Percentiles rank a stretch among this genome's conserved stretches.
phyloP scores from a whole-genome alignment of 495 filamentous ascomycete species.

The Neurospora sp. region DNA sequence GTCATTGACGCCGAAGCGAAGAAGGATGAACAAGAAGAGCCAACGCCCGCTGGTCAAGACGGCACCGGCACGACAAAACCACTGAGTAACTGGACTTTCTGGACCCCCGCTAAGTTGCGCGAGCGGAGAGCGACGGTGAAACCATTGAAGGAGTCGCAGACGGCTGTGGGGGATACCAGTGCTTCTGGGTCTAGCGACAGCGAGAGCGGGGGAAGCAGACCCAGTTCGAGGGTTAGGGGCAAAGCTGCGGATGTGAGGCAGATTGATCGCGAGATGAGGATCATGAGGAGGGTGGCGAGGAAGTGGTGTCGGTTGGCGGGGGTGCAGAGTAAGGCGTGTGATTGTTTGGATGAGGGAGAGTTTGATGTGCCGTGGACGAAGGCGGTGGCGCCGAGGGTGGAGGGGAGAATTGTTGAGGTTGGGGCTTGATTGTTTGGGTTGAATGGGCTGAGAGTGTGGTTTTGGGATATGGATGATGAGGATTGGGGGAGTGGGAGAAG shows the following conservation, averaged over 20 bases:
- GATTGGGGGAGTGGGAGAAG: not conserved
- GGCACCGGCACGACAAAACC: not conserved
- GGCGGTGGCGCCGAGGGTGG: conserved; percentile 63
- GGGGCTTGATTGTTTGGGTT: not conserved
- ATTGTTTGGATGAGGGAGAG: conserved; percentile 42
- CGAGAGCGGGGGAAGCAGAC: not conserved
- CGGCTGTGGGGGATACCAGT: conserved; percentile 24
- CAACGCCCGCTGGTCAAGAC: not conserved
- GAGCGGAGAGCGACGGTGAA: conserved; percentile 21
- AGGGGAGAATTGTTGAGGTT: conserved; percentile 56
- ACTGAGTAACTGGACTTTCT: conserved; percentile 22
- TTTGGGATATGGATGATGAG: too few relatives aligned
- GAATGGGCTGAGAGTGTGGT: too few relatives aligned
- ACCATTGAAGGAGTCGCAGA: conserved; percentile 19
- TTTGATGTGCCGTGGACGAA: conserved; percentile 67
- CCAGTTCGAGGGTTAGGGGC: not conserved
- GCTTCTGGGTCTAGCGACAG: conserved; percentile 8
- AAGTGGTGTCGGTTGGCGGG: conserved; percentile 70
- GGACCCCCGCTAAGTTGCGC: conserved; percentile 35
- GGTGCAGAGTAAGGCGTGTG: conserved; percentile 37
- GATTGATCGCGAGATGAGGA: conserved; percentile 27
- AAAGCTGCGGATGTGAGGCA: conserved; percentile 16
- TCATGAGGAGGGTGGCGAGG: conserved; percentile 50
- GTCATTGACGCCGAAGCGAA: not conserved
- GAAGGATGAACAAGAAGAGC: not conserved